Evolutionary conservation across 73 alveolate genomes (phyloP), one percentile per base, ranked within the genome.

Genomic region (Paraurostyla sp.): DNA sequence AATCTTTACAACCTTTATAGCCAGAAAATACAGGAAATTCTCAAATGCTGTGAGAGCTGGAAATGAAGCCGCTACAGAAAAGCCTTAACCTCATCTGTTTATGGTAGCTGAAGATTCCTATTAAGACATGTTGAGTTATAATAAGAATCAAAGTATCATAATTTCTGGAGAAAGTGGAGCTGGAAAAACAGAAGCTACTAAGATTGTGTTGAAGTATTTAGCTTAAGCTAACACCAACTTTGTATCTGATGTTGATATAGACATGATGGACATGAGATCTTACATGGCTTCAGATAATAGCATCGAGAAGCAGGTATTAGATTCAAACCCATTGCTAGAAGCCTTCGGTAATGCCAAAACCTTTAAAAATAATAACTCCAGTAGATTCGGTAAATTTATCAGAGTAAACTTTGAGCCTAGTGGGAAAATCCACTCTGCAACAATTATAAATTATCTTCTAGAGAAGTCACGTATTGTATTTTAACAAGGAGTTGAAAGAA

Each of bases 291-390:
- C 90, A 18, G 90, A 88, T 52, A 60, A 80, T 49, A 89, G 98
- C 62, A 94, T 98, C 33, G 99, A 97, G 88, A 97, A 89, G 87
- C 95, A 97, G 90, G 97, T 99, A 30, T 94, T 98, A 36, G 97
- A 96, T 52, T 96, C 99, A 51, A 98, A 98, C 90, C 99, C 99
- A 16, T 87, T 99, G n/a, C 94, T 99, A 29, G 99, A 99, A 84
- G 99, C 99, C 11, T 99, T 97, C 83, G 99, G 99, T 36, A 98
- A 99, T 91, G 99, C 99, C 0, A 98, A 98, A 76, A 97, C 99
- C 7, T 50, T 96, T 32, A 94, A 96, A 71, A 97, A 97, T 51
- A 95, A 96, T 89, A 97, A 97, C 56, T 93, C 98, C 9, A 78
- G 97, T 60, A 92, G 99, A 78, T 98, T 98, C 91, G 99, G 99